These are phyloP conservation scores for Penicillium manginii DNA, from an alignment of 495 filamentous ascomycete genomes.

Conservation along the genomic window DNA sequence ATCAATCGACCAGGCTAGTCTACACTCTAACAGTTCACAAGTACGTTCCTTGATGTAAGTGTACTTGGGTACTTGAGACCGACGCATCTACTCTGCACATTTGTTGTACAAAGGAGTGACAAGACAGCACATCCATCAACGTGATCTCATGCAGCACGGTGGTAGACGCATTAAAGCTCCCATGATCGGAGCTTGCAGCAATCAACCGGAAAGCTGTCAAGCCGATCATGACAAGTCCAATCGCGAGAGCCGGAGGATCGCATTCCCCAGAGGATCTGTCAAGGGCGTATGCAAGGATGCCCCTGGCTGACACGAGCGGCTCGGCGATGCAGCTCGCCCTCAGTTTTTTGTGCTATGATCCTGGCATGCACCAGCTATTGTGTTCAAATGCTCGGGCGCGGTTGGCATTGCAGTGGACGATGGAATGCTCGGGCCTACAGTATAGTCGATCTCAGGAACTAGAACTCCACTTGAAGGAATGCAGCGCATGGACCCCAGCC, in stretches of 20 bases:
- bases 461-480: constrained; percentile 6
- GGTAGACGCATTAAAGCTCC: constrained; percentile 3
- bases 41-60: neutral
- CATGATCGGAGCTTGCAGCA: constrained; percentile 9
- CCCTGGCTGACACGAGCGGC: constrained; percentile 7
- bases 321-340: neutral
- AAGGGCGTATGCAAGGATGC: constrained; percentile 31
- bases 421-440: neutral
- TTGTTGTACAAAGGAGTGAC: neutral
- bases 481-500: neutral
- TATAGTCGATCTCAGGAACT: neutral
- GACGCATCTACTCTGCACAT: neutral
- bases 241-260: constrained; percentile 2
- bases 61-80: neutral
- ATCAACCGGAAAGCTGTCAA: constrained; percentile 4
- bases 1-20: neutral
- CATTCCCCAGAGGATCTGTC: constrained; percentile 23
- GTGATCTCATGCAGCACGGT: constrained; percentile 6
- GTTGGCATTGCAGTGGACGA: neutral
- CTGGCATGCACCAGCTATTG: neutral
- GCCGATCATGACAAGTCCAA: constrained; percentile 21
- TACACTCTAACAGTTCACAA: neutral
- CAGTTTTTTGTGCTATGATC: neutral
- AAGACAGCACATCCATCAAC: constrained; percentile 4
- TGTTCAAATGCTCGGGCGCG: neutral